Evolutionary conservation across 2,329 filamentous ascomycete species (phyloP), one percentile per base, ranked within the genome.

Genomic region (Penicillium sp.): DNA sequence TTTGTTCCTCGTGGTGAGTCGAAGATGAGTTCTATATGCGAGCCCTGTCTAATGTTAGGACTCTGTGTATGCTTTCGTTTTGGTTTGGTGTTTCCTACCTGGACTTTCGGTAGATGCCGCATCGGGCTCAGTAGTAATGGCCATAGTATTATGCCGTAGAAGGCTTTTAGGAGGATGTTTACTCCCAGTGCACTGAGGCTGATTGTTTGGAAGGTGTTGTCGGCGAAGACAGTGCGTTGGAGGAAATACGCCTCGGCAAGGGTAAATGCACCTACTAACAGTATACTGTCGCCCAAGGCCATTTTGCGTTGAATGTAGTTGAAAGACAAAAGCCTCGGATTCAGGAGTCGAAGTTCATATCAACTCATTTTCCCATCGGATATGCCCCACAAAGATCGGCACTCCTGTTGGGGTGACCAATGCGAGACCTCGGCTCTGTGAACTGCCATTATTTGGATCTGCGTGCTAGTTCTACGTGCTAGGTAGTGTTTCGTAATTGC

Each of bases 81-180:
- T 33, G 31, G 5, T 33, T 33, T 33, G 31, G 31, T 33, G 11
- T 33, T 33, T 33, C 11, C 31, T 33, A 33, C 31, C 31, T 33
- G 31, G 31, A 33, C 31, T 33, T 33, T 33, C 11, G 31, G 31
- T 33, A 33, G 11, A 15, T 33, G 31, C 5, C 31, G 31, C 11
- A 15, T 33, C 11, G 31, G 31, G 11, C 11, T 33, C 11, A 33
- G 31, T 33, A 33, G 31, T 5, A 33, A 33, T 5, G 31, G 31
- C 31, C 81, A 84, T 29, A 85, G 66, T 5, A 82, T 8, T 0
- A 78, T 55, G 5, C 60, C 65, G 70, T 76, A 84, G 19, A 73
- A 38, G 8, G 53, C 48, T 23, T 65, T 58, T 5, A 71, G 25
- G 1, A 59, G 8, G 4, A 73, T 25, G 44, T 73, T 74, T 13